These are phyloP conservation scores for Trematosphaeria pertusa DNA, from an alignment of 2,329 filamentous ascomycete genomes.

Conservation along the genomic window DNA sequence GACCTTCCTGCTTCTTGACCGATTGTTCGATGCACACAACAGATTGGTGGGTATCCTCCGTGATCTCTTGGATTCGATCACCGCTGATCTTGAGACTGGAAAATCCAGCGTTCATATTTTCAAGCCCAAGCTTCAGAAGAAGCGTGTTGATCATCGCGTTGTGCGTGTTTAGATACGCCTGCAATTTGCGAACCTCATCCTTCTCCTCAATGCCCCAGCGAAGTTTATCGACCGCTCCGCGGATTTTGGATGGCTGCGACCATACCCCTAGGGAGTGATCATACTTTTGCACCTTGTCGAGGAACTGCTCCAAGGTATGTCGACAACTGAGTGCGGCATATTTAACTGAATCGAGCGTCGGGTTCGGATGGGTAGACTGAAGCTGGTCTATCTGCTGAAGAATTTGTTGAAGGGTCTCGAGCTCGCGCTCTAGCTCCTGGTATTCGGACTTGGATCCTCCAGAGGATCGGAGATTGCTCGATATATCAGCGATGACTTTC, in stretches of 20 bases:
- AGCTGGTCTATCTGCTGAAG: slow-evolving; percentile 15
- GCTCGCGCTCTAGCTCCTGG: slow-evolving; percentile 21
- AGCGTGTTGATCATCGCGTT: neutral
- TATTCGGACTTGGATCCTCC: slow-evolving; percentile 18
- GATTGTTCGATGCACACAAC: neutral
- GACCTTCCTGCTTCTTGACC: too few species aligned
- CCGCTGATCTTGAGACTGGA: neutral
- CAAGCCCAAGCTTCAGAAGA: neutral
- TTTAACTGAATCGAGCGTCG: slow-evolving; percentile 11
- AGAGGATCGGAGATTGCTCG: slow-evolving; percentile 22
- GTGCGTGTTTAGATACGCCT: neutral
- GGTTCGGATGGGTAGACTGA: neutral
- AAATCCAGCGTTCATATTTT: neutral
- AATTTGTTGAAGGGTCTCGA: slow-evolving; percentile 9
- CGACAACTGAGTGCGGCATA: slow-evolving; percentile 12
- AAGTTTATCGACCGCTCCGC: neutral
- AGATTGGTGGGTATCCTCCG: neutral
- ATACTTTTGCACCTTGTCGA: slow-evolving; percentile 10
- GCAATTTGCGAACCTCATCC: slow-evolving; percentile 1
- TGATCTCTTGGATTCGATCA: neutral
- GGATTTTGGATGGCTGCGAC: neutral
- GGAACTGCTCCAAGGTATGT: slow-evolving; percentile 13
- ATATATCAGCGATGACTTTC: slow-evolving; percentile 26
- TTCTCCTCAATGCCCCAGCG: slow-evolving; percentile 1
- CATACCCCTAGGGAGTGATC: slow-evolving; percentile 2